Conservation (phyloP, 2,329 filamentous ascomycete genomes). For the Pseudovirgaria hyperparasitica region DNA sequence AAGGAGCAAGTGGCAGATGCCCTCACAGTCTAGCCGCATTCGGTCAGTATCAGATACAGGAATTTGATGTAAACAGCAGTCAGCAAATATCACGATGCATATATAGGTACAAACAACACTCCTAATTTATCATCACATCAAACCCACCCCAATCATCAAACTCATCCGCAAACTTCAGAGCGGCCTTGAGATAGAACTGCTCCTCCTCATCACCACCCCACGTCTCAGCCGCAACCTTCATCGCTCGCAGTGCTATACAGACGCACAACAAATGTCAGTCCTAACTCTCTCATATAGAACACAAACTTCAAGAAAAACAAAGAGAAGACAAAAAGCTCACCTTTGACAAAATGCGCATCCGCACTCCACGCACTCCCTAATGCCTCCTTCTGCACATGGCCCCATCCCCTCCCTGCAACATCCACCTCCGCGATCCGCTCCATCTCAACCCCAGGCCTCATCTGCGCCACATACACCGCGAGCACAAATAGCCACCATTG, state of each 20-base stretch:
- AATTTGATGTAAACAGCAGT: no score
- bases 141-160: conserved; percentile 56
- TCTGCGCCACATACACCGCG: conserved; percentile 61
- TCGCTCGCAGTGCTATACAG: conserved; percentile 50
- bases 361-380: conserved; percentile 53
- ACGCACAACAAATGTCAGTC: no score
- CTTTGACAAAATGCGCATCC: conserved; percentile 80
- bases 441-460: conserved; percentile 59
- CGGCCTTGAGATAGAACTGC: conserved; percentile 52
- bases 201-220: conserved; percentile 65
- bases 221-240: conserved; percentile 59
- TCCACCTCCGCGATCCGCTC: conserved; percentile 49
- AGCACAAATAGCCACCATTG: conserved; percentile 86
- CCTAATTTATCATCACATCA: no score
- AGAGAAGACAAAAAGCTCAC: conserved; percentile 24
- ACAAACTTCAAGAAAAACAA: conserved; percentile 1
- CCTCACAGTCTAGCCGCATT: no score
- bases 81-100: no score
- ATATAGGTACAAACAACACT: no score
- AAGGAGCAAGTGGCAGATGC: no score
- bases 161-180: conserved; percentile 59
- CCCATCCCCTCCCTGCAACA: conserved; percentile 58
- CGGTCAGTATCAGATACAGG: no score
- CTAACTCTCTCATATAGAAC: no score
- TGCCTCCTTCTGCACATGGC: conserved; percentile 59